Evolutionary conservation across 306 rosid genomes (phyloP), one percentile per base, ranked within the genome.

Genomic region (Cicer pinnatifidum): DNA sequence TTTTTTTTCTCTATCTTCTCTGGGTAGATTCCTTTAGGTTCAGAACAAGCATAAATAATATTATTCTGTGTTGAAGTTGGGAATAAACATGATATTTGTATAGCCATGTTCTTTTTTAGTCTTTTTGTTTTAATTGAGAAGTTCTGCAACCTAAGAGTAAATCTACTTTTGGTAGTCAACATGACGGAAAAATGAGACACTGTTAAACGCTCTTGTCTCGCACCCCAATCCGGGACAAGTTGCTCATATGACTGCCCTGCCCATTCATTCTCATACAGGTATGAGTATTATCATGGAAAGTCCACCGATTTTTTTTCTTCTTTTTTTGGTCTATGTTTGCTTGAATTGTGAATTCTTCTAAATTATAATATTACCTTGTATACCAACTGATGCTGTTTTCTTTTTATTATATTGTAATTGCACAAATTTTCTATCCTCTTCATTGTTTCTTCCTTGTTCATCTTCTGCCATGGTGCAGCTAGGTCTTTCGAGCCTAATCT

Each of bases 401-500:
- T 73, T 54, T 60, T 72, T 41, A 51, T 78, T 28, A 40, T 28
- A 46, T 66, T 72, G 60, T 44, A 67, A 62, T 67, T 76, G 72
- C 70, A 5, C 74, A 67, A 48, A 47, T 65, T 69, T 54, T 60
- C 11, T 48, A 43, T 76, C 81, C 72, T 40, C 78, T 84, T 80
- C 76, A 81, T 84, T 72, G 48, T 64, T 80, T 68, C 63, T 77
- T 75, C 58, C 62, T 73, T 73, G 82, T 75, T 86, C 79, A 46
- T 76, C 77, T 6, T 77, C 69, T 53, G 60, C 45, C 41, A 16
- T 82, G 82, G 81, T 64, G 72, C 73, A 82, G 81, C 85, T 44
- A 87, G 85, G 79, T 79, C 87, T 70, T 78, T 73, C 72, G 79
- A 74, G 78, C 82, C 77, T 72, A 67, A 41, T 86, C 77, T 85